Evolutionary conservation across 768 basidiomycete species (phyloP).

Genomic region (Amanita phalloides): DNA sequence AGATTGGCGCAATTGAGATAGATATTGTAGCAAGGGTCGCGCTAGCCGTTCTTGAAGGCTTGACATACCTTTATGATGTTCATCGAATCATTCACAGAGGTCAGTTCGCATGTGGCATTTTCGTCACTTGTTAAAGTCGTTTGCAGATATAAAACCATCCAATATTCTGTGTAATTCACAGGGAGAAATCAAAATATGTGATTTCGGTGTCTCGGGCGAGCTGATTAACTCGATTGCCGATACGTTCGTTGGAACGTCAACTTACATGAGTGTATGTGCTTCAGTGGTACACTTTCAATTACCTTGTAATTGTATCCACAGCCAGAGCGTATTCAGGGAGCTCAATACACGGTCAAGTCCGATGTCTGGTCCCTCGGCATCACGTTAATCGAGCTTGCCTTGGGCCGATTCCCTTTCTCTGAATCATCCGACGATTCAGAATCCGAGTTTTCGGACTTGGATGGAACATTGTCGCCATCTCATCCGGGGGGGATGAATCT

Average conservation of each 20-base stretch:
- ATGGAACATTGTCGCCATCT: slow-evolving; percentile 69
- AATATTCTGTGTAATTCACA: slow-evolving; percentile 92
- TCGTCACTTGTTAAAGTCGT: background rate
- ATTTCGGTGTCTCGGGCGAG: slow-evolving; percentile 98
- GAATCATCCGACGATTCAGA: slow-evolving; percentile 64
- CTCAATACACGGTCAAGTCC: slow-evolving; percentile 96
- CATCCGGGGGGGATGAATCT: slow-evolving; percentile 47
- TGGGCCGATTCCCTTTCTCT: slow-evolving; percentile 95
- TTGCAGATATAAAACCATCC: slow-evolving; percentile 93
- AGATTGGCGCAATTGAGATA: slow-evolving; percentile 88
- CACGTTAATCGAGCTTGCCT: slow-evolving; percentile 91
- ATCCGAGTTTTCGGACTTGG: slow-evolving; percentile 71
- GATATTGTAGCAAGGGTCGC: slow-evolving; percentile 90
- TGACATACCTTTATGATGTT: slow-evolving; percentile 95
- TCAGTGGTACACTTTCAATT: slow-evolving; percentile 6
- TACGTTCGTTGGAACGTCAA: slow-evolving; percentile 97
- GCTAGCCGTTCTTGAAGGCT: slow-evolving; percentile 86
- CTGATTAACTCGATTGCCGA: slow-evolving; percentile 98
- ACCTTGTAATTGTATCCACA: slow-evolving; percentile 21
- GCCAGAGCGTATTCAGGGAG: slow-evolving; percentile 99
- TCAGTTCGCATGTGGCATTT: slow-evolving; percentile 23
- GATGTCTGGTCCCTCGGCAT: slow-evolving; percentile 99
- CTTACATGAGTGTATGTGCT: slow-evolving; percentile 92
- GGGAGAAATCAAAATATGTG: slow-evolving; percentile 98
- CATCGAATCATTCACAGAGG: slow-evolving; percentile 98